Percentiles rank a stretch among this genome's conserved stretches.
Conservation (phyloP, 176 grass and related monocot species). For the Luzula sylvatica region DNA sequence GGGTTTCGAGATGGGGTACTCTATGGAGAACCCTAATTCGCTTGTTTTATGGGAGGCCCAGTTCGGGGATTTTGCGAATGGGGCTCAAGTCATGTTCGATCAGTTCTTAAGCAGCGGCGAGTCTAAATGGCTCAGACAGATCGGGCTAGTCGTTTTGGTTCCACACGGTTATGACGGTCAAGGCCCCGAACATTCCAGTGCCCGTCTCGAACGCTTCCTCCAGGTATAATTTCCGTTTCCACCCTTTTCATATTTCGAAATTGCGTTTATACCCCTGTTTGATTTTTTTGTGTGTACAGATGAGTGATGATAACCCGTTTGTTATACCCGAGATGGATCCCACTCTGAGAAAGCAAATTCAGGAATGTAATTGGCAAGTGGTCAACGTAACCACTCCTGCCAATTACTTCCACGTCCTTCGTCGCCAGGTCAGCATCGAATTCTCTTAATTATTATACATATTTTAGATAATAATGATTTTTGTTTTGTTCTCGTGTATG, state of each 20-base stretch:
- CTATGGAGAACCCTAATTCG: slow-evolving; percentile 98
- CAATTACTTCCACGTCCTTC: slow-evolving; percentile 90
- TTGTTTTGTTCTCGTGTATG: not conserved
- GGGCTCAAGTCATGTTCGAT: slow-evolving; percentile 95
- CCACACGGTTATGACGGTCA: slow-evolving; percentile 97
- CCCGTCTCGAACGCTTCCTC: slow-evolving; percentile 86
- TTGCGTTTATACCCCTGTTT: too few relatives aligned
- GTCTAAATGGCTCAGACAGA: slow-evolving; percentile 93
- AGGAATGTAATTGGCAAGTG: slow-evolving; percentile 96
- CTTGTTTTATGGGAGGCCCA: slow-evolving; percentile 93
- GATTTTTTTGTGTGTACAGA: slow-evolving; percentile 32
- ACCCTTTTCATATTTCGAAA: not conserved
- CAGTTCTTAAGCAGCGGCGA: slow-evolving; percentile 96
- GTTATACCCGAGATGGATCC: slow-evolving; percentile 94
- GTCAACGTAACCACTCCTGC: slow-evolving; percentile 96
- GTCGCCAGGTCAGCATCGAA: slow-evolving; percentile 55
- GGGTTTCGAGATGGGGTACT: slow-evolving; percentile 96
- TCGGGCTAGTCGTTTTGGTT: slow-evolving; percentile 65
- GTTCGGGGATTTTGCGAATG: slow-evolving; percentile 91
- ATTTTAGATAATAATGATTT: not conserved
- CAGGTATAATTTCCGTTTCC: slow-evolving; percentile 39
- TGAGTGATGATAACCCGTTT: slow-evolving; percentile 94
- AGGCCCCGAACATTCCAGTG: slow-evolving; percentile 90
- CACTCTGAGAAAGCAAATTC: slow-evolving; percentile 88
- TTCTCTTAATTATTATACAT: slow-evolving; percentile 8